phyloP scores from a whole-genome alignment of 257 asterid species.

The Orobanche coerulescens region DNA sequence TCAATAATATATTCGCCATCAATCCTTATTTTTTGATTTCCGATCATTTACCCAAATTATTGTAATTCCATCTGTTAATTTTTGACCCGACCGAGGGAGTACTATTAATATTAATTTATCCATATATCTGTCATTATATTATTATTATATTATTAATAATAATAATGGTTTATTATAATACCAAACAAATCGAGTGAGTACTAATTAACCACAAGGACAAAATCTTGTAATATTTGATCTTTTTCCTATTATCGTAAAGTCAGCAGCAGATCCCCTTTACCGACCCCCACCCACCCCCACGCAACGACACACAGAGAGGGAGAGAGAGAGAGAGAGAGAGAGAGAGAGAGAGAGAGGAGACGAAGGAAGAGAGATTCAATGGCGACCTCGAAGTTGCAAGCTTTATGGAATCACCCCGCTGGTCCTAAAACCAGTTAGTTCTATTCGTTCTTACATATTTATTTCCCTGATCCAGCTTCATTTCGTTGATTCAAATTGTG shows the following conservation, averaged over 20 bases:
- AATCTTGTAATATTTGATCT: background rate
- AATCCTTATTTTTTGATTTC: too few relatives aligned
- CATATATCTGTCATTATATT: too few relatives aligned
- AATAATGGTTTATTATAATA: too few relatives aligned
- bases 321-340: too few relatives aligned
- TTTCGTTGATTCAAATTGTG: conserved; percentile 1
- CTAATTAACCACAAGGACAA: background rate
- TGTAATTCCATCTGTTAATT: too few relatives aligned
- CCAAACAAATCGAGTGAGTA: background rate
- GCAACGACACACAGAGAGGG: too few relatives aligned
- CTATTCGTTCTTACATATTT: background rate
- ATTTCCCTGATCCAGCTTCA: background rate
- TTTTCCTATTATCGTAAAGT: background rate
- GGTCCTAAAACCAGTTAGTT: conserved; percentile 58
- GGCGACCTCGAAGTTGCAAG: conserved; percentile 48
- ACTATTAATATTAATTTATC: too few relatives aligned
- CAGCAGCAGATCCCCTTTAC: background rate
- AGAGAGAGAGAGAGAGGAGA: background rate
- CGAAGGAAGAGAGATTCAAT: conserved; percentile 17
- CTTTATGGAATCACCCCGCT: conserved; percentile 58
- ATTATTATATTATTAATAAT: too few relatives aligned
- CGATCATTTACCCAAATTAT: too few relatives aligned
- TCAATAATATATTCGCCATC: too few relatives aligned
- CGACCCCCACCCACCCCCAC: too few relatives aligned
- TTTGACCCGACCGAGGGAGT: too few relatives aligned